Percentiles rank a stretch among this genome's conserved stretches.
Conservation (phyloP, 1,284 basidiomycete species). For the Puccinia hordei region DNA sequence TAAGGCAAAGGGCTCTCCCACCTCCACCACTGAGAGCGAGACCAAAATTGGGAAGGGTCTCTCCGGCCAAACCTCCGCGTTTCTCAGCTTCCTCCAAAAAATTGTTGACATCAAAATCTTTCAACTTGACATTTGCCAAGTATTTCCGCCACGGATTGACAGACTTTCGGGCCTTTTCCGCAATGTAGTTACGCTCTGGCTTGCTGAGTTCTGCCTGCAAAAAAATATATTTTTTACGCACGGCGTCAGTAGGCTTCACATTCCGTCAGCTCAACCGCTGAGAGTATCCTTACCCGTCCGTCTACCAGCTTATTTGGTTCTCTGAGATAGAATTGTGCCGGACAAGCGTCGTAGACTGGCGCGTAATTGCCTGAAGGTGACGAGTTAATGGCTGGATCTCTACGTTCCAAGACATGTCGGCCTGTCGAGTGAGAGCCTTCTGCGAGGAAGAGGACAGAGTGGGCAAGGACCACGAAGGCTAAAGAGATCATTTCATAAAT, state of each 20-base stretch:
- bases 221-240: neutral
- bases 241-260: neutral
- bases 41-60: conserved; percentile 35
- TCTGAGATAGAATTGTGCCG: conserved; percentile 12
- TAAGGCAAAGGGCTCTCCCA: conserved; percentile 9
- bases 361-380: conserved; percentile 44
- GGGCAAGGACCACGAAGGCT: neutral
- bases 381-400: conserved; percentile 29
- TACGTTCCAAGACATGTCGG: conserved; percentile 5
- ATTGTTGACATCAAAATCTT: conserved; percentile 18
- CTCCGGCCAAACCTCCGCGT: conserved; percentile 14
- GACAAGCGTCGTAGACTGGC: conserved; percentile 20
- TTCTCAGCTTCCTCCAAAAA: conserved; percentile 31
- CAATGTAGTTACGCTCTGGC: conserved; percentile 14
- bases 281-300: neutral
- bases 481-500: neutral
- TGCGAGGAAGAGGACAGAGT: neutral
- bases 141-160: conserved; percentile 30
- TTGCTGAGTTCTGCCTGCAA: conserved; percentile 24
- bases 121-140: conserved; percentile 12
- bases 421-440: neutral
- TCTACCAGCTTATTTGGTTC: conserved; percentile 10
- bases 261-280: neutral
- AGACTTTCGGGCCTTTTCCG: conserved; percentile 23
- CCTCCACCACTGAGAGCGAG: conserved; percentile 33